Evolutionary conservation across 2,329 filamentous ascomycete species (phyloP), one percentile per base, ranked within the genome.

Genomic region (Didymella keratinophila): DNA sequence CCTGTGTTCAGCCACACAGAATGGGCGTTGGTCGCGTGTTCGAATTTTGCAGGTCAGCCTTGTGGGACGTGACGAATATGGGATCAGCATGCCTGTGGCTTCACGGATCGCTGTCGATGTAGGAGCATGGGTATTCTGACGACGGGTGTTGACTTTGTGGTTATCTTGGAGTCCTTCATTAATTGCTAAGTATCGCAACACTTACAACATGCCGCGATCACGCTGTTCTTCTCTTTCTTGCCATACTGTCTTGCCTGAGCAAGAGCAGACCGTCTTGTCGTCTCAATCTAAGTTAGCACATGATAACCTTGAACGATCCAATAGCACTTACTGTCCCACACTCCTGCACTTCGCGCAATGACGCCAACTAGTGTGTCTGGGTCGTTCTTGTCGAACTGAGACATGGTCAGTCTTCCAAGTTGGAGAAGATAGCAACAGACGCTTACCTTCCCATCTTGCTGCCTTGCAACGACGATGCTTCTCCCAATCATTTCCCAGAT

Each of bases 181-280:
- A 3, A 7, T 1, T 46, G 11, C 36, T 18, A 12, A 6, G 39
- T 10, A 28, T 25, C 23, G 9, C 18, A 28, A n/a, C 34, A 28
- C 52, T 87, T 78, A 97, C 68, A 95, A 80, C 92, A 99, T 98
- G 2, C 95, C 95, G 80, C 92, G 93, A 66, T 85, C 84, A 41
- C 93, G 87, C 80, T 97, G 92, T 71, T 97, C 93, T 78, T 89
- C 89, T 68, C 95, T 87, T 83, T 99, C 95, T 78, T 99, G 91
- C 95, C 95, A 99, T 11, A 99, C 86, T 56, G 93, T 98, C 86
- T 98, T 98, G 4, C 95, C 95, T 36, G 93, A 96, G 78, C 95
- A 99, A 46, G 93, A 97, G 77, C 95, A 99, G 6, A 99, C 94
- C 44, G 91, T 97, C 84, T 98, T 99, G 76, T 97, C 92, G 71